A percentile compares a stretch with the other conserved stretches of the same genome.
phyloP scores from a whole-genome alignment of 1,284 basidiomycete genomes.

The Puccinia novopanici region DNA sequence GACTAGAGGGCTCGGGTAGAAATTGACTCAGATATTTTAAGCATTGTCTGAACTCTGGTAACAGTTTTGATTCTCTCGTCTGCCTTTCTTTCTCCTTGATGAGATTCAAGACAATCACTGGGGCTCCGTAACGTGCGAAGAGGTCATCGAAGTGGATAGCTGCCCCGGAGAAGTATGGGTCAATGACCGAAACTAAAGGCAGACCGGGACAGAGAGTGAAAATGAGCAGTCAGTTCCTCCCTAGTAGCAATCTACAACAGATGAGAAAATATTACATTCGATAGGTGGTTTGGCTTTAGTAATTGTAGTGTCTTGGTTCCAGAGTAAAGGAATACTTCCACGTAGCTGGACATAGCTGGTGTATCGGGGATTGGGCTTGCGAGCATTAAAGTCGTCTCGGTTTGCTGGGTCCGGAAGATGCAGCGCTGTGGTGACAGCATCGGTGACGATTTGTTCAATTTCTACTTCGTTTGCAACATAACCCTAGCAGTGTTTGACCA shows the following conservation, averaged over 20 bases:
- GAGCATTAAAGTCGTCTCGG: slow-evolving; percentile 49
- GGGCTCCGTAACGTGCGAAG: slow-evolving; percentile 83
- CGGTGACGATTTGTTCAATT: slow-evolving; percentile 96
- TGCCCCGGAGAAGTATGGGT: slow-evolving; percentile 92
- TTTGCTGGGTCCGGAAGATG: slow-evolving; percentile 66
- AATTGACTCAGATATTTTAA: slow-evolving; percentile 94
- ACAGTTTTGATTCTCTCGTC: slow-evolving; percentile 88
- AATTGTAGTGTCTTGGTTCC: slow-evolving; percentile 50
- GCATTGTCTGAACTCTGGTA: slow-evolving; percentile 89
- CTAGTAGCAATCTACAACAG: no score
- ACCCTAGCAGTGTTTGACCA: slow-evolving; percentile 65
- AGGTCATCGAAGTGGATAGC: slow-evolving; percentile 91
- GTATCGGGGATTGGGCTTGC: slow-evolving; percentile 40
- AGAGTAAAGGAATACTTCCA: slow-evolving; percentile 49
- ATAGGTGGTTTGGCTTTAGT: slow-evolving; percentile 51
- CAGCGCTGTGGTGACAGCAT: slow-evolving; percentile 75
- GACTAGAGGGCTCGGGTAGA: slow-evolving; percentile 78
- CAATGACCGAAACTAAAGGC: slow-evolving; percentile 78
- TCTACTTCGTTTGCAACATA: slow-evolving; percentile 99
- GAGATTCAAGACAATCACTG: slow-evolving; percentile 90
- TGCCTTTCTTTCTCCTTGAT: slow-evolving; percentile 74
- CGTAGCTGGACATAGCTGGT: slow-evolving; percentile 50
- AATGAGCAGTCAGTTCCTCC: not conserved
- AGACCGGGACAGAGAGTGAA: slow-evolving; percentile 1
- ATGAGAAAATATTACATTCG: slow-evolving; percentile 37